Evolutionary conservation across 1,284 basidiomycete genomes (phyloP).

Genomic region (Apiotrichum gamsii): DNA sequence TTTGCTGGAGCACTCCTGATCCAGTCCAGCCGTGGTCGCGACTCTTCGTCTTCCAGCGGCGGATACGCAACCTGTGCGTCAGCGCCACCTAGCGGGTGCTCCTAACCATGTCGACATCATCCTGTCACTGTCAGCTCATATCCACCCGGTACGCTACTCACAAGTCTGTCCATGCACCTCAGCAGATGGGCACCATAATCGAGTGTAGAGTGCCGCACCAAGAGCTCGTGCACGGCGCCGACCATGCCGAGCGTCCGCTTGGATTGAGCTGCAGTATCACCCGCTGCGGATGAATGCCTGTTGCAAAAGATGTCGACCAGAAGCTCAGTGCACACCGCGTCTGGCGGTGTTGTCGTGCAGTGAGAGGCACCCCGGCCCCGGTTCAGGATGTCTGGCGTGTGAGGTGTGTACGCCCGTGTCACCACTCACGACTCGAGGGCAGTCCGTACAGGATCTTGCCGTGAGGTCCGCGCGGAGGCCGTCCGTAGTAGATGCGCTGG

Average conservation of each 20-base stretch:
- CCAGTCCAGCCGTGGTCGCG: too few relatives aligned
- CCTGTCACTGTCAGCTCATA: conserved; percentile 3
- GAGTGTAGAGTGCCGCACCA: conserved; percentile 19
- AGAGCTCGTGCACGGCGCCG: conserved; percentile 23
- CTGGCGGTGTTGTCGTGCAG: too few relatives aligned
- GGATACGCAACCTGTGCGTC: neutral
- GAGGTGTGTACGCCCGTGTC: neutral
- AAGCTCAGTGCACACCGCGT: too few relatives aligned
- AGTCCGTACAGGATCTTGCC: conserved; percentile 32
- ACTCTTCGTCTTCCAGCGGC: neutral
- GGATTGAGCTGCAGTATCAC: too few relatives aligned
- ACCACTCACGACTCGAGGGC: conserved; percentile 33
- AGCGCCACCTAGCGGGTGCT: neutral
- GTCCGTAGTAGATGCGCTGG: conserved; percentile 42
- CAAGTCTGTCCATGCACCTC: conserved; percentile 9
- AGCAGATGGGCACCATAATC: conserved; percentile 18
- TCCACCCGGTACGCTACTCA: neutral
- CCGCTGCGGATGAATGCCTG: too few relatives aligned
- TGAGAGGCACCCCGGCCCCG: too few relatives aligned
- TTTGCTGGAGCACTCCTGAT: too few relatives aligned
- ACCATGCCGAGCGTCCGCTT: conserved; percentile 12
- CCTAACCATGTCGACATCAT: conserved; percentile 12
- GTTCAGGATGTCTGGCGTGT: too few relatives aligned
- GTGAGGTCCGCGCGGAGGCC: conserved; percentile 14
- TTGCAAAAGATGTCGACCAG: too few relatives aligned